phyloP scores from a whole-genome alignment of 768 basidiomycete species.

The Amanita pseudoporphyria region DNA sequence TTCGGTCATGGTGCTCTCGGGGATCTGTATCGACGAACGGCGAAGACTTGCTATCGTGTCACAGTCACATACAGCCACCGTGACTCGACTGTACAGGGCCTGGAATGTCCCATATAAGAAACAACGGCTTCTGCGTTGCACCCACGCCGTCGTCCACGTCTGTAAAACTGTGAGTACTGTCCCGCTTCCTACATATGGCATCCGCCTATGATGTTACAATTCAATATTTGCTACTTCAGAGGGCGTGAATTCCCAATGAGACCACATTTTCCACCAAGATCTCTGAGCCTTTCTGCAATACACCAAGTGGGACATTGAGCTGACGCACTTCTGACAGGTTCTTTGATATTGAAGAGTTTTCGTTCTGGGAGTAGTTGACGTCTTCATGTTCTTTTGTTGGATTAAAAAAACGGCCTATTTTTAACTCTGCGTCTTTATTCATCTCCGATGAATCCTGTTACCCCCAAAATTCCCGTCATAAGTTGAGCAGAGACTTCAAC shows the following conservation, averaged over 20 bases:
- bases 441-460: background rate
- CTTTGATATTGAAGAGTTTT: background rate
- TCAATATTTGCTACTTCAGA: conserved; percentile 92
- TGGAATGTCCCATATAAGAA: conserved; percentile 21
- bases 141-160: background rate
- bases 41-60: conserved; percentile 8
- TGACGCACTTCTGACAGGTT: background rate
- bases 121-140: background rate
- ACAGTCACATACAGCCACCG: conserved; percentile 52
- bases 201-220: conserved; percentile 25
- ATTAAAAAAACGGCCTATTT: background rate
- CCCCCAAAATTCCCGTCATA: conserved; percentile 45
- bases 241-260: conserved; percentile 57
- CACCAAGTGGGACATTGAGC: background rate
- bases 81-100: conserved; percentile 53
- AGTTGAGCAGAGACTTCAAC: conserved; percentile 27
- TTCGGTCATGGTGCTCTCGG: conserved; percentile 57
- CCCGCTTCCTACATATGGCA: background rate
- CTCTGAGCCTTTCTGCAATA: conserved; percentile 38
- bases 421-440: background rate
- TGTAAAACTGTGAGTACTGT: background rate
- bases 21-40: conserved; percentile 12
- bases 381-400: background rate
- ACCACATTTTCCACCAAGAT: conserved; percentile 71
- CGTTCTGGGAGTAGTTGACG: background rate